These are phyloP conservation scores for Phytophthora podocarpi DNA, from an alignment of 352 stramenopile genomes.

Conservation along the genomic window DNA sequence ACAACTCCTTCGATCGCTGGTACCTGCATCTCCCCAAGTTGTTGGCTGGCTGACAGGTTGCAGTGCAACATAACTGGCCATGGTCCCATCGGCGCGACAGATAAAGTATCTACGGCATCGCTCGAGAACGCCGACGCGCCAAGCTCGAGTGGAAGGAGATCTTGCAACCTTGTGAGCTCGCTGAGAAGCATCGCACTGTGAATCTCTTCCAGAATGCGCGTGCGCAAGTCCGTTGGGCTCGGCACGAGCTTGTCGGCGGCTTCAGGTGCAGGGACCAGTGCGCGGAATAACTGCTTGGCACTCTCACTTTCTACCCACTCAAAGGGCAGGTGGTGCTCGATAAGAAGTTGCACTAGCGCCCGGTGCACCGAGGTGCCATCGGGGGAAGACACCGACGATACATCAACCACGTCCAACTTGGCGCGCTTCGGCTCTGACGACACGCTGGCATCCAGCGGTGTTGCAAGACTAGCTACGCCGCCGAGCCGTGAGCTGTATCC, in stretches of 20 bases:
- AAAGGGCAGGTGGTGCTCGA: conserved; percentile 73
- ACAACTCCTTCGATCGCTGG: conserved; percentile 44
- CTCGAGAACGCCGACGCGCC: conserved; percentile 10
- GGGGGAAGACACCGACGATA: not conserved
- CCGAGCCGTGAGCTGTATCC: conserved; percentile 3
- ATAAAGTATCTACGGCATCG: conserved; percentile 6
- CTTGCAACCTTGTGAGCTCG: conserved; percentile 48
- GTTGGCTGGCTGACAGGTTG: conserved; percentile 15
- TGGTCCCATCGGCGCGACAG: conserved; percentile 1
- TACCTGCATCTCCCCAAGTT: conserved; percentile 5
- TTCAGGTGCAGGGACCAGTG: conserved; percentile 21
- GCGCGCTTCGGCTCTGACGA: conserved; percentile 29
- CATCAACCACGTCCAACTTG: conserved; percentile 10
- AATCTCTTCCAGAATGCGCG: conserved; percentile 45
- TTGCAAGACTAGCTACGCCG: not conserved
- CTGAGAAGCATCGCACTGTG: conserved; percentile 35
- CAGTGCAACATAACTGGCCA: conserved; percentile 51
- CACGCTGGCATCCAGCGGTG: not conserved
- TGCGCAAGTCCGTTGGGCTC: conserved; percentile 42
- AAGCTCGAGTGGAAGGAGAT: conserved; percentile 32
- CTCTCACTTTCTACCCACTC: conserved; percentile 63
- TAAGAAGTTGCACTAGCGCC: conserved; percentile 58
- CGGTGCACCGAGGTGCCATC: conserved; percentile 31
- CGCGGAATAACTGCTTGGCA: conserved; percentile 52
- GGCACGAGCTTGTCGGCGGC: conserved; percentile 32